A percentile compares a stretch with the other conserved stretches of the same genome.
Conservation (phyloP, 805 yeast species). For the Pichia paraexigua region DNA sequence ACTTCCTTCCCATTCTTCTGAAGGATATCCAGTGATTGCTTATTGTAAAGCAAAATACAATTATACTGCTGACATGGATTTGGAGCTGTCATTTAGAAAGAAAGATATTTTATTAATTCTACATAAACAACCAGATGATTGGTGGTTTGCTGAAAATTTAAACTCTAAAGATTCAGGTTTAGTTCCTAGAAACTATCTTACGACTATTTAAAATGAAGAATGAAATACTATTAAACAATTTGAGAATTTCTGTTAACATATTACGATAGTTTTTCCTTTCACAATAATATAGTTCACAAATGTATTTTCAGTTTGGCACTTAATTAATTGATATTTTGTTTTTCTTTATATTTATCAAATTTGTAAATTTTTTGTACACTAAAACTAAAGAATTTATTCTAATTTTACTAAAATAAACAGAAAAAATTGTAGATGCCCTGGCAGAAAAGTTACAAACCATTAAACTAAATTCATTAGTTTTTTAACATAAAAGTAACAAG, state of each 20-base stretch:
- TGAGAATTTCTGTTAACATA: not conserved
- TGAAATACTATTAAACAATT: not conserved
- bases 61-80: slow-evolving; percentile 52
- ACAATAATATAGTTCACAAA: not conserved
- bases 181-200: slow-evolving; percentile 55
- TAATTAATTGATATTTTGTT: not conserved
- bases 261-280: not conserved
- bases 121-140: slow-evolving; percentile 58
- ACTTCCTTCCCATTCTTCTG: slow-evolving; percentile 41
- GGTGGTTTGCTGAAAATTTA: slow-evolving; percentile 65
- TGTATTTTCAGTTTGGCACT: not conserved
- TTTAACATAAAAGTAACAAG: slow-evolving; percentile 42
- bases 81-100: slow-evolving; percentile 51
- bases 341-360: not conserved
- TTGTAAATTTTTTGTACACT: not conserved
- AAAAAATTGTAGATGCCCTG: not conserved
- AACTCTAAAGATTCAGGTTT: slow-evolving; percentile 41
- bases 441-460: not conserved
- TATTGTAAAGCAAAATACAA: slow-evolving; percentile 50
- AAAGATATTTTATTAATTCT: slow-evolving; percentile 48
- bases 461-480: slow-evolving; percentile 29
- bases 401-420: not conserved
- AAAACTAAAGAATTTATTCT: not conserved
- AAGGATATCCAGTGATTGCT: slow-evolving; percentile 45
- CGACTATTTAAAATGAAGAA: slow-evolving; percentile 14